A percentile compares a stretch with the other conserved stretches of the same genome.
These are phyloP conservation scores for Spizellomyces punctatus DNA, from an alignment of 192 early-diverging fungal species.

Conservation along the genomic window DNA sequence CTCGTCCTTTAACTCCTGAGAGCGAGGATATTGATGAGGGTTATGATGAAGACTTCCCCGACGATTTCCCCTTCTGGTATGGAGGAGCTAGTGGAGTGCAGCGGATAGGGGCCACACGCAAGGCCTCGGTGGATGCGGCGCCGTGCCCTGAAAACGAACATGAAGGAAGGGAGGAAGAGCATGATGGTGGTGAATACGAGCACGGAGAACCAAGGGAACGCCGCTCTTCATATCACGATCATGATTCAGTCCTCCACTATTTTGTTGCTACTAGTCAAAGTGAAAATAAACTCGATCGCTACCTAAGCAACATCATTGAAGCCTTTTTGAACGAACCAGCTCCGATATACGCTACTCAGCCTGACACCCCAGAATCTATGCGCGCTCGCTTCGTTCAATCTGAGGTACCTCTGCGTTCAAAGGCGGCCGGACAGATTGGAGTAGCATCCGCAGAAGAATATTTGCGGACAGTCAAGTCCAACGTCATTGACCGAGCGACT, in stretches of 20 bases:
- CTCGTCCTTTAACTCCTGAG: too few relatives aligned
- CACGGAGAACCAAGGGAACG: not conserved
- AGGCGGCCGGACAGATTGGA: slow-evolving; percentile 5
- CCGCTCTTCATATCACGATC: slow-evolving; percentile 37
- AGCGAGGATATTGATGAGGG: slow-evolving; percentile 26
- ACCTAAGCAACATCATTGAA: slow-evolving; percentile 45
- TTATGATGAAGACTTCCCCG: slow-evolving; percentile 33
- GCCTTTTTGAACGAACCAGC: slow-evolving; percentile 47
- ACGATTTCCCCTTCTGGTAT: slow-evolving; percentile 43
- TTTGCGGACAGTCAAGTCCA: slow-evolving; percentile 47
- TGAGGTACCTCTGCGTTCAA: slow-evolving; percentile 30
- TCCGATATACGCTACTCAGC: slow-evolving; percentile 44
- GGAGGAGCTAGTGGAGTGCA: slow-evolving; percentile 27
- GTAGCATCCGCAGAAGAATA: slow-evolving; percentile 44
- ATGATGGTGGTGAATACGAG: not conserved
- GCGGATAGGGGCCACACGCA: slow-evolving; percentile 6
- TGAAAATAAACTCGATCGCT: slow-evolving; percentile 49
- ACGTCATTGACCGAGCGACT: slow-evolving; percentile 55
- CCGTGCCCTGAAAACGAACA: too few relatives aligned
- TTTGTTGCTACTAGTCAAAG: slow-evolving; percentile 47
- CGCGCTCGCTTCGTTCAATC: slow-evolving; percentile 31
- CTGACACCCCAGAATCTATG: slow-evolving; percentile 26
- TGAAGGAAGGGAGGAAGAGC: too few relatives aligned
- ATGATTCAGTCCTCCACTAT: slow-evolving; percentile 57
- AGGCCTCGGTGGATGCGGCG: too few relatives aligned